These are phyloP conservation scores for Lagenaria siceraria DNA, from an alignment of 306 rosid species.

Conservation along the genomic window DNA sequence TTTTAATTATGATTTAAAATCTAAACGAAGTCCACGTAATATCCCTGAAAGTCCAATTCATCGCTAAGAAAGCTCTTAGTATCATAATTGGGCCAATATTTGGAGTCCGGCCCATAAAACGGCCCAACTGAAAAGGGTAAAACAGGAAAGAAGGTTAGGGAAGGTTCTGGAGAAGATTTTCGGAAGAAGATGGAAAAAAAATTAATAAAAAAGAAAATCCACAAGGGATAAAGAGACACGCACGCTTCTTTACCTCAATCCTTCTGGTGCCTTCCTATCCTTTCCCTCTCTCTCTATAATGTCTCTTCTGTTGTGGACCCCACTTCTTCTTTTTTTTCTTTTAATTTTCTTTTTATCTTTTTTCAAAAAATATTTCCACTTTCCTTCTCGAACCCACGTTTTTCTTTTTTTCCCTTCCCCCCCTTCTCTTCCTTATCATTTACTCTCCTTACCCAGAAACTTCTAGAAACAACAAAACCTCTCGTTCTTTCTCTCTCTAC, in stretches of 20 bases:
- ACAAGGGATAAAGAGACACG: constrained; percentile 3
- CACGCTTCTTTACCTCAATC: background rate
- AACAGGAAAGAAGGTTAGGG: constrained; percentile 7
- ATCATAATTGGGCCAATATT: background rate
- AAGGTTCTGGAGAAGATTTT: constrained; percentile 49
- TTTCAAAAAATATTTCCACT: background rate
- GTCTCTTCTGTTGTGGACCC: constrained; percentile 18
- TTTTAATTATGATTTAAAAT: no score
- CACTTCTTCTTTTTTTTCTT: background rate
- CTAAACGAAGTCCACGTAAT: no score
- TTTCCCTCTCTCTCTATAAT: background rate
- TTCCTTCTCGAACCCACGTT: constrained; percentile 49
- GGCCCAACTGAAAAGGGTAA: background rate
- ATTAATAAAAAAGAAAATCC: background rate
- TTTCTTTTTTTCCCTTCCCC: constrained; percentile 2
- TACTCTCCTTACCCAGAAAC: constrained; percentile 31
- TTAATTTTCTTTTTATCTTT: no score
- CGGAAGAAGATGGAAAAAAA: background rate
- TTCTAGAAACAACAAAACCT: constrained; percentile 61
- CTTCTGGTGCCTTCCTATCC: constrained; percentile 41
- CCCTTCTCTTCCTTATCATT: constrained; percentile 11
- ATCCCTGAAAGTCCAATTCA: no score
- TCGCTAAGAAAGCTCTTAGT: no score
- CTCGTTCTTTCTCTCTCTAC: background rate
- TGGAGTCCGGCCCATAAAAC: background rate